Evolutionary conservation across 73 alveolate genomes (phyloP).

Genomic region (Breviolum minutum): DNA sequence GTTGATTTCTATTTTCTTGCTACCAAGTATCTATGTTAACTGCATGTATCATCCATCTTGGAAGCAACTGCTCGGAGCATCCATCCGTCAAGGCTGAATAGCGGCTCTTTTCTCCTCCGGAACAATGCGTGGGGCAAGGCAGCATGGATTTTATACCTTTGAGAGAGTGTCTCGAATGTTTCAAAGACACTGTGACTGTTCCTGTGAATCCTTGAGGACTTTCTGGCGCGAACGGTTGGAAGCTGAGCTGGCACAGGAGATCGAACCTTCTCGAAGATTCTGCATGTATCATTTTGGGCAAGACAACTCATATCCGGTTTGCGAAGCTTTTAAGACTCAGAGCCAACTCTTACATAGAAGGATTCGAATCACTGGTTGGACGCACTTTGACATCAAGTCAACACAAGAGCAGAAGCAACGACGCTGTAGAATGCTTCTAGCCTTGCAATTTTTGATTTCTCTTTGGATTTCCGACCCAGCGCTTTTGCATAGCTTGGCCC

Average conservation of each 20-base stretch:
- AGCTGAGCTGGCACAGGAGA: background rate
- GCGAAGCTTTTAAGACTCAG: no score
- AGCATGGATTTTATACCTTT: background rate
- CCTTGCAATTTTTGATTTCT: no score
- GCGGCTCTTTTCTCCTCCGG: slow-evolving; percentile 95
- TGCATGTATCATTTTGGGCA: background rate
- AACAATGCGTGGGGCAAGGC: slow-evolving; percentile 88
- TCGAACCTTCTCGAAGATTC: no score
- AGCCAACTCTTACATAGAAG: no score
- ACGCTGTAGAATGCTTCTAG: no score
- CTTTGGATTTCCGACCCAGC: no score
- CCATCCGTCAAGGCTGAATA: slow-evolving; percentile 31
- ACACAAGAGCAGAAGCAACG: no score
- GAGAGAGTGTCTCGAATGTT: background rate
- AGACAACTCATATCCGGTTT: background rate
- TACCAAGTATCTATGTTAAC: no score
- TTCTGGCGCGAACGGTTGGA: slow-evolving; percentile 39
- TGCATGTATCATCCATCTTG: no score
- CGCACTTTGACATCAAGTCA: no score
- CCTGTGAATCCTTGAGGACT: background rate
- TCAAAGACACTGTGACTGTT: background rate
- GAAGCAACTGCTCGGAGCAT: background rate
- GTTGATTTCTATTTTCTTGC: background rate
- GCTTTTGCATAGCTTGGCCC: no score
- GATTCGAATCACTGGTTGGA: no score